These are phyloP conservation scores for Ustilago xerochloae DNA, from an alignment of 1,284 basidiomycete genomes.

Conservation along the genomic window DNA sequence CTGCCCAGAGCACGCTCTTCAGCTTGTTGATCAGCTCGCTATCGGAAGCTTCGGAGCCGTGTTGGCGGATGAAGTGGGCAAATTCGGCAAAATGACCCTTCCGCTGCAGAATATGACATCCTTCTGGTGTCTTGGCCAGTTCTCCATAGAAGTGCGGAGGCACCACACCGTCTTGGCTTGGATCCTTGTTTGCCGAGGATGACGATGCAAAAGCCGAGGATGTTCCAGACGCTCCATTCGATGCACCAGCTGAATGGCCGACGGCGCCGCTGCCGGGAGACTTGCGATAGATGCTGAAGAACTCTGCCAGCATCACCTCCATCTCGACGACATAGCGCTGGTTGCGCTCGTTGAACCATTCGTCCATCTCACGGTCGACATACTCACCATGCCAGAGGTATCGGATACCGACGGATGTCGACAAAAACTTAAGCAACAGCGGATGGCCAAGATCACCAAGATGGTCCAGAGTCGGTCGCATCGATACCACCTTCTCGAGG, in stretches of 20 bases:
- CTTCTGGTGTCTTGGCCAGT: conserved; percentile 93
- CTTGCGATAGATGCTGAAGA: conserved; percentile 73
- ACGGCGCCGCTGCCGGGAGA: background rate
- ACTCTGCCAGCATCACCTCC: conserved; percentile 83
- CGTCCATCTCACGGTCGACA: conserved; percentile 92
- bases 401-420: conserved; percentile 88
- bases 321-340: conserved; percentile 86
- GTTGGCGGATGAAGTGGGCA: conserved; percentile 86
- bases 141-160: conserved; percentile 98
- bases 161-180: conserved; percentile 77
- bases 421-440: conserved; percentile 87
- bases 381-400: conserved; percentile 92
- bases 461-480: conserved; percentile 94
- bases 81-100: conserved; percentile 93
- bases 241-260: conserved; percentile 1
- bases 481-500: conserved; percentile 88
- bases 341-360: conserved; percentile 88
- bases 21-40: conserved; percentile 84
- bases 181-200: background rate
- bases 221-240: conserved; percentile 3
- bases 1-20: conserved; percentile 95
- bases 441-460: conserved; percentile 91
- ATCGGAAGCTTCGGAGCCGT: conserved; percentile 86
- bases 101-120: conserved; percentile 87
- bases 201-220: conserved; percentile 5